Base-by-base conservation (phyloP, 1,284 basidiomycete species). In the Farysia itapuensis region DNA sequence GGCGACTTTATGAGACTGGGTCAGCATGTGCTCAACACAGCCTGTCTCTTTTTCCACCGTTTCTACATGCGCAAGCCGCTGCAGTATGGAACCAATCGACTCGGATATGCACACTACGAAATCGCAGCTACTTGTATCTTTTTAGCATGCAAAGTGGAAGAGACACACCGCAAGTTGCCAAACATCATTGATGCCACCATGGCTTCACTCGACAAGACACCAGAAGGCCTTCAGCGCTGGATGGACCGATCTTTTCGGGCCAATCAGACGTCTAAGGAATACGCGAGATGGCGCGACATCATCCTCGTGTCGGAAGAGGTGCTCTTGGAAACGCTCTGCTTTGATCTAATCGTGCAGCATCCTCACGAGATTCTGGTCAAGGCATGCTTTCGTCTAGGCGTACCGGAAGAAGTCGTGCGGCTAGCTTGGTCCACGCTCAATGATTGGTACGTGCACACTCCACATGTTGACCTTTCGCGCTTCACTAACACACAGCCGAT, bases 121-220 rank as follows among this genome's bases (percentile, higher is more conserved):
- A 85, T 93, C 31, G 90, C 91, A 18, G 88, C 89, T 1, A 84
- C 90, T 2, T 90, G 90, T 71, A 84, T 95, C 38, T 95, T 94
- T 73, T 82, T 95, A 32, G 89, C 90, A 0, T 90, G 89, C 24
- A 95, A 95, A 77, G 89, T 87, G 2, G 89, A 92, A 72, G 89
- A 92, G 76, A 88, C 87, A 64, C 87, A 87, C 33, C 80, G 89
- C 41, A 91, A 91, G 75, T 81, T 92, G n/a, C 82, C 86, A 24
- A 87, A 89, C 68, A 85, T 92, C 16, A 87, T 89, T 8, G 83
- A 83, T 57, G 83, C 90, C 14, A 86, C 83, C 54, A 84, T 85
- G 75, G 83, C 86, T 24, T 90, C 86, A 24, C 79, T 81, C 18
- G 82, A 82, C 42, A 77, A 79, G 16, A 84, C 85, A 53, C 78